These are phyloP conservation scores for Penicillium riverlandense DNA, from an alignment of 495 filamentous ascomycete species.

Conservation along the genomic window DNA sequence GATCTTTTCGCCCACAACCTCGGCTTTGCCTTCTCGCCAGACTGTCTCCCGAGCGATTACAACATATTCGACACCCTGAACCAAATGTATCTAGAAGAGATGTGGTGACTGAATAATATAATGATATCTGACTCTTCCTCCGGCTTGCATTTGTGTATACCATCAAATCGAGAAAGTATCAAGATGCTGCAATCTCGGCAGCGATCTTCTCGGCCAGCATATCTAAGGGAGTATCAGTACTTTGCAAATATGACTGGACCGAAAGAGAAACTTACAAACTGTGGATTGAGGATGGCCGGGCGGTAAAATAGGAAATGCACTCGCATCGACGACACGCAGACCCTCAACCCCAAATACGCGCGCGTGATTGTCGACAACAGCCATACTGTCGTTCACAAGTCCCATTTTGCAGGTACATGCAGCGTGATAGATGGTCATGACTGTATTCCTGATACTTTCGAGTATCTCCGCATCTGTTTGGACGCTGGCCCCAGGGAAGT, in stretches of 20 bases:
- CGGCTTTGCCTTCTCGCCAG: slow-evolving; percentile 17
- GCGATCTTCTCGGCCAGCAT: slow-evolving; percentile 59
- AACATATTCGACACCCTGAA: slow-evolving; percentile 23
- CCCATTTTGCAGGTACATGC: slow-evolving; percentile 48
- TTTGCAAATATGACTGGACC: background rate
- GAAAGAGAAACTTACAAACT: slow-evolving; percentile 32
- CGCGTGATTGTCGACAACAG: slow-evolving; percentile 46
- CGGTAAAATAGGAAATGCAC: slow-evolving; percentile 46
- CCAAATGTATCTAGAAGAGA: slow-evolving; percentile 20
- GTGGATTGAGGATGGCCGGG: slow-evolving; percentile 50
- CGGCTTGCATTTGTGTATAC: background rate
- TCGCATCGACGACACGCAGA: slow-evolving; percentile 54
- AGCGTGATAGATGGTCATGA: slow-evolving; percentile 49
- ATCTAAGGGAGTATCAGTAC: slow-evolving; percentile 14
- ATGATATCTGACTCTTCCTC: background rate
- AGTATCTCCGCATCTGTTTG: slow-evolving; percentile 47
- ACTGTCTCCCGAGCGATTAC: slow-evolving; percentile 20
- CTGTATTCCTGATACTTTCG: slow-evolving; percentile 26
- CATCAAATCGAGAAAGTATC: background rate
- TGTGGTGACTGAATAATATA: slow-evolving; percentile 7
- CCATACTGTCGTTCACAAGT: slow-evolving; percentile 29
- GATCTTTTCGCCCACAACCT: slow-evolving; percentile 16
- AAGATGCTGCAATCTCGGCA: slow-evolving; percentile 32
- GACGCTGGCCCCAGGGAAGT: slow-evolving; percentile 40
- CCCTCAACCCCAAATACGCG: slow-evolving; percentile 44